Evolutionary conservation across 768 basidiomycete species (phyloP).

Genomic region (Amanita polypyramis): DNA sequence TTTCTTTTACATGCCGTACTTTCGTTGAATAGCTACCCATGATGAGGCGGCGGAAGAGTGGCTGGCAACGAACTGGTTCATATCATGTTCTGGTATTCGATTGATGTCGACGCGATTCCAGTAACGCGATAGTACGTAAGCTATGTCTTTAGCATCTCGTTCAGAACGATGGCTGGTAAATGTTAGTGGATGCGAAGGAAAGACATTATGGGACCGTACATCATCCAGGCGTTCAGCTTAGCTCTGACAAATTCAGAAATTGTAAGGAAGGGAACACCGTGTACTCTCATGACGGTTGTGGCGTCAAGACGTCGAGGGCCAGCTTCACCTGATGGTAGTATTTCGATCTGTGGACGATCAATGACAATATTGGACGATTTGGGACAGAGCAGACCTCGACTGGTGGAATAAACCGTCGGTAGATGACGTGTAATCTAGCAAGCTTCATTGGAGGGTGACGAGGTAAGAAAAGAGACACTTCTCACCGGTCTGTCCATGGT

Average conservation of each 20-base stretch:
- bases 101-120: slow-evolving; percentile 83
- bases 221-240: slow-evolving; percentile 75
- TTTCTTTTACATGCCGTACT: slow-evolving; percentile 46
- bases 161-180: slow-evolving; percentile 51
- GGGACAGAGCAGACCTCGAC: slow-evolving; percentile 45
- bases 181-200: slow-evolving; percentile 10
- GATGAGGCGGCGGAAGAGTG: slow-evolving; percentile 54
- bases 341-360: slow-evolving; percentile 52
- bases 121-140: slow-evolving; percentile 57
- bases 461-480: slow-evolving; percentile 4
- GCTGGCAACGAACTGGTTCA: slow-evolving; percentile 61
- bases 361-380: neutral
- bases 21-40: slow-evolving; percentile 67
- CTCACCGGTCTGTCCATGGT: slow-evolving; percentile 80
- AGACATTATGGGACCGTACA: slow-evolving; percentile 36
- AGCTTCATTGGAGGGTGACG: slow-evolving; percentile 7
- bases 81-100: slow-evolving; percentile 77
- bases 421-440: slow-evolving; percentile 61
- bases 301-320: slow-evolving; percentile 68
- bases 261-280: slow-evolving; percentile 72
- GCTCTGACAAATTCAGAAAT: slow-evolving; percentile 80
- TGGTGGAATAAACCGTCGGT: slow-evolving; percentile 65
- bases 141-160: slow-evolving; percentile 69
- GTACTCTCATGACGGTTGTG: slow-evolving; percentile 56
- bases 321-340: slow-evolving; percentile 70